Conservation (phyloP, 1,284 basidiomycete species). For the Rhodotorula sp. region DNA sequence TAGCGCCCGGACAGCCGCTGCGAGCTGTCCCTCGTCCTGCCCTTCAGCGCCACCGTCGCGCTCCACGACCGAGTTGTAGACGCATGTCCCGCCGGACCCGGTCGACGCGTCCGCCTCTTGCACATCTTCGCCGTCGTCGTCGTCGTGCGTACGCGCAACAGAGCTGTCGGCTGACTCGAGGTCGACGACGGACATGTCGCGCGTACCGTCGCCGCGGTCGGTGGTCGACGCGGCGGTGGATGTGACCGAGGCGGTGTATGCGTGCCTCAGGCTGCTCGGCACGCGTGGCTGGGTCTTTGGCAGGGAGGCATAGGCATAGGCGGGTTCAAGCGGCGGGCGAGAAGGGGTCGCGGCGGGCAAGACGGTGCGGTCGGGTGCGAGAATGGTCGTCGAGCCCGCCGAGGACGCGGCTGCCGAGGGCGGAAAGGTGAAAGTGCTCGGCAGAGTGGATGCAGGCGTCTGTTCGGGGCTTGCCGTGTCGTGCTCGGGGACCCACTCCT, state of each 20-base stretch:
- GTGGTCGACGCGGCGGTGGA: background rate
- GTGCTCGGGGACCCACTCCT: constrained; percentile 2
- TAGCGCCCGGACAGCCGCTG: constrained; percentile 36
- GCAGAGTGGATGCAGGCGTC: background rate
- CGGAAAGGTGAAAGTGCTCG: background rate
- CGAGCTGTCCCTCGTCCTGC: constrained; percentile 23
- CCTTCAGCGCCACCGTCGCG: background rate
- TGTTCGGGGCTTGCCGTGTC: background rate
- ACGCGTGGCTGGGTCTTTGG: constrained; percentile 26
- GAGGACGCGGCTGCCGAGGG: background rate
- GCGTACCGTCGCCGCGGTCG: background rate
- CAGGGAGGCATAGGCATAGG: constrained; percentile 5
- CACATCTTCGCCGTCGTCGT: background rate
- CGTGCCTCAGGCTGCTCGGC: constrained; percentile 29
- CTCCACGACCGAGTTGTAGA: constrained; percentile 19
- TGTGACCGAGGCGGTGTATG: constrained; percentile 17
- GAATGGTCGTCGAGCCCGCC: background rate
- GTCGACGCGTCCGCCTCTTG: background rate
- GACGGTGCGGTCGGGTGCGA: background rate
- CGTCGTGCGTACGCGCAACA: background rate
- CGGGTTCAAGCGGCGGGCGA: background rate
- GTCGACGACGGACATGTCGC: constrained; percentile 3
- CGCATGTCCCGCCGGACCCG: constrained; percentile 19
- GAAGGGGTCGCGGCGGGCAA: background rate
- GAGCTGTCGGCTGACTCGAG: background rate